Percentiles rank a stretch among this genome's conserved stretches.
These are phyloP conservation scores for Coemansia sp. DNA, from an alignment of 192 early-diverging fungal species.

Conservation along the genomic window DNA sequence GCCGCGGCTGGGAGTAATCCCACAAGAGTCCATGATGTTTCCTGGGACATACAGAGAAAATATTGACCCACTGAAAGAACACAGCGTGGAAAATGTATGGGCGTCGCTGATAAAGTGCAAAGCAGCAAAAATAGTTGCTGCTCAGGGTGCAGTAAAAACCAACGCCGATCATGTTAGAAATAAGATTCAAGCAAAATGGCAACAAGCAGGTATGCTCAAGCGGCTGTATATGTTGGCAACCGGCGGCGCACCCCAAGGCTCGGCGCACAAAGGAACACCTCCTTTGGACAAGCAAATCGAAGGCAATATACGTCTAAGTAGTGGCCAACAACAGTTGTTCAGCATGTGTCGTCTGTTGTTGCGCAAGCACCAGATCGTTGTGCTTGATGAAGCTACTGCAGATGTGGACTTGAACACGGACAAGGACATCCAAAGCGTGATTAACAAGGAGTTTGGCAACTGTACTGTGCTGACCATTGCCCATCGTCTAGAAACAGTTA, in stretches of 20 bases:
- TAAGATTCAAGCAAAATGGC: background rate
- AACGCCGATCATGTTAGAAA: background rate
- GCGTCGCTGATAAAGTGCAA: constrained; percentile 44
- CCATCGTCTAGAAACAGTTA: constrained; percentile 67
- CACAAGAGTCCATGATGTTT: constrained; percentile 64
- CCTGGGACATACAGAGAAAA: constrained; percentile 61
- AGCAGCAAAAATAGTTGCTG: background rate
- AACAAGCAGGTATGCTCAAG: background rate
- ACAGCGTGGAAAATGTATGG: constrained; percentile 62
- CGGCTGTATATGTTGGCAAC: constrained; percentile 1
- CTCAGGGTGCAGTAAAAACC: background rate
- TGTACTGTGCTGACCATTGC: constrained; percentile 60
- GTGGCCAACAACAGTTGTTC: constrained; percentile 61
- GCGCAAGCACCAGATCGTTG: constrained; percentile 51
- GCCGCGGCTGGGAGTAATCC: constrained; percentile 56
- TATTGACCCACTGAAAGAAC: constrained; percentile 58
- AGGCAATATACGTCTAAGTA: constrained; percentile 12
- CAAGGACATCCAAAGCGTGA: constrained; percentile 14
- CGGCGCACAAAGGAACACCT: constrained; percentile 24
- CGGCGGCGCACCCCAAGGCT: constrained; percentile 5
- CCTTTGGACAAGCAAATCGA: background rate
- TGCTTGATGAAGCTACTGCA: constrained; percentile 70
- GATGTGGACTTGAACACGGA: constrained; percentile 51
- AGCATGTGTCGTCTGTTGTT: constrained; percentile 60
- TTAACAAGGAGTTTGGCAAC: constrained; percentile 53